These are phyloP conservation scores for Paecilomyces variotii DNA, from an alignment of 2,329 filamentous ascomycete genomes.

Conservation along the genomic window DNA sequence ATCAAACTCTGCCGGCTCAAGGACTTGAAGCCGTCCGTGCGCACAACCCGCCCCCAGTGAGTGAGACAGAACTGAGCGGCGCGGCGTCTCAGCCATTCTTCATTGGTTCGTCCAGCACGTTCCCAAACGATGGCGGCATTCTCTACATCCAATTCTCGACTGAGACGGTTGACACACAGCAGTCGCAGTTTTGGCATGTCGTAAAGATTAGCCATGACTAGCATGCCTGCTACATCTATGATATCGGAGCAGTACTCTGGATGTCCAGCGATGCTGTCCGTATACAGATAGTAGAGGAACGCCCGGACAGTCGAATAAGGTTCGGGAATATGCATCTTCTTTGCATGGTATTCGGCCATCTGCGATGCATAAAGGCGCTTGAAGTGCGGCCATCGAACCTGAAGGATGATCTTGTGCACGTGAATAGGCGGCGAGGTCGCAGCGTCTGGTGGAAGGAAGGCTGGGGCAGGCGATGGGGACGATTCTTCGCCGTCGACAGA, in stretches of 20 bases:
- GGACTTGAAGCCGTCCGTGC: constrained; percentile 76
- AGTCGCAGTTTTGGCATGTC: constrained; percentile 90
- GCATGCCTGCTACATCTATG: constrained; percentile 80
- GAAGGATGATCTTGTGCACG: constrained; percentile 88
- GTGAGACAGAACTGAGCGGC: constrained; percentile 83
- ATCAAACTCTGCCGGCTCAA: constrained; percentile 73
- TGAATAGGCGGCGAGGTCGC: constrained; percentile 75
- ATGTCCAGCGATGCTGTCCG: constrained; percentile 68
- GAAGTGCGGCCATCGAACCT: constrained; percentile 96
- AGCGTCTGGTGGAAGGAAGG: constrained; percentile 26
- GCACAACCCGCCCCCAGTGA: constrained; percentile 90
- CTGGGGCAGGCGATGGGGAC: constrained; percentile 19
- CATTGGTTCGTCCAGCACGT: constrained; percentile 77
- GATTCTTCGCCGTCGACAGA: constrained; percentile 47
- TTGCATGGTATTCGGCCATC: constrained; percentile 96
- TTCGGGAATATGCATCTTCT: constrained; percentile 96
- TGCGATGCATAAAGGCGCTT: constrained; percentile 82
- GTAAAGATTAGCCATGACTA: constrained; percentile 98
- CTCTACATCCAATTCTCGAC: constrained; percentile 85
- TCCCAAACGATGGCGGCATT: constrained; percentile 97
- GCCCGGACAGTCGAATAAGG: constrained; percentile 89
- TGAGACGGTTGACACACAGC: constrained; percentile 81
- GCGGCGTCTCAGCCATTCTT: constrained; percentile 87
- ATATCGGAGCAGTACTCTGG: constrained; percentile 57
- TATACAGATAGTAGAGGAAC: constrained; percentile 94